These are phyloP conservation scores for Aristolochia californica DNA, from an alignment of 164 flowering plant species.

Conservation along the genomic window DNA sequence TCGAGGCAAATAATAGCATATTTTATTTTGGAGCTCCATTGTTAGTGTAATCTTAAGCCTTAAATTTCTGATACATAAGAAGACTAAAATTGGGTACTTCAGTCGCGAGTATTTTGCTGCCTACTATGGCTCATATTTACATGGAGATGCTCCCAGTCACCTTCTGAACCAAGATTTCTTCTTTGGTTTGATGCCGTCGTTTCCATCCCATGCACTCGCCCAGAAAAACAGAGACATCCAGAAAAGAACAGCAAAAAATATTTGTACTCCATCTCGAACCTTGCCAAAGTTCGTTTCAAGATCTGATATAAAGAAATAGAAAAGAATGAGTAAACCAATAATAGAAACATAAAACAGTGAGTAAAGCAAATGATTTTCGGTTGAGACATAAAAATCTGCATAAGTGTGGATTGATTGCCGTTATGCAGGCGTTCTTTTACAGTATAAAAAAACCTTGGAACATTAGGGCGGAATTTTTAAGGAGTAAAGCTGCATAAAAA, in stretches of 20 bases:
- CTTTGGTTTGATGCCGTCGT: constrained; percentile 29
- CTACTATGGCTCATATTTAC: constrained; percentile 13
- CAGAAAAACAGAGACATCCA: constrained; percentile 94
- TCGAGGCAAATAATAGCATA: too few relatives aligned
- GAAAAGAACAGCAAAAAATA: constrained; percentile 73
- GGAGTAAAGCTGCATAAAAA: too few relatives aligned
- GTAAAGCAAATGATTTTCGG: too few relatives aligned
- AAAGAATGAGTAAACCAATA: background rate
- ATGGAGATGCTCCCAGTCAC: constrained; percentile 20
- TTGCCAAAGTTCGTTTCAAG: constrained; percentile 9
- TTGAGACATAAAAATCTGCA: too few relatives aligned
- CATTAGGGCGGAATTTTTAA: too few relatives aligned
- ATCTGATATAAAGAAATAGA: constrained; percentile 12
- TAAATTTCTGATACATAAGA: too few relatives aligned
- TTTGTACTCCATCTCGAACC: constrained; percentile 41
- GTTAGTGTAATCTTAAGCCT: too few relatives aligned
- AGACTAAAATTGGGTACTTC: too few relatives aligned
- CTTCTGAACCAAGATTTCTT: constrained; percentile 43
- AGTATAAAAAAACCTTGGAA: too few relatives aligned
- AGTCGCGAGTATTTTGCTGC: background rate
- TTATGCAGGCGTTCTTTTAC: too few relatives aligned
- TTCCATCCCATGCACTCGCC: constrained; percentile 64
- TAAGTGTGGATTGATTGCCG: too few relatives aligned
- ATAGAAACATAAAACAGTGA: background rate
- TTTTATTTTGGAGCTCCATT: too few relatives aligned